phyloP scores from a whole-genome alignment of 768 basidiomycete species.

The Astraeus odoratus region DNA sequence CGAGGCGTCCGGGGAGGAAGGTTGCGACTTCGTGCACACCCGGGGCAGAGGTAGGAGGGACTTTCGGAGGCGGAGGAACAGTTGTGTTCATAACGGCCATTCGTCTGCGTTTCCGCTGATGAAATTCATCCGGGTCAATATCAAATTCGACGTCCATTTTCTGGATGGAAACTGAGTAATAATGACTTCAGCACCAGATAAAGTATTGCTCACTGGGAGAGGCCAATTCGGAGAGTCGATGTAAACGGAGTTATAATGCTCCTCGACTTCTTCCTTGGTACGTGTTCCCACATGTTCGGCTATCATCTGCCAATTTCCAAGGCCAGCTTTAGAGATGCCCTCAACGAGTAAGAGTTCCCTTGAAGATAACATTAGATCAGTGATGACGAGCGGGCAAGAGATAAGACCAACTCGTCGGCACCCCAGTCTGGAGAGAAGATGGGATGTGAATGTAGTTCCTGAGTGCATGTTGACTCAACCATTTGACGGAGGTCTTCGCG shows the following conservation, averaged over 20 bases:
- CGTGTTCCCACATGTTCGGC: slow-evolving; percentile 92
- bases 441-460: slow-evolving; percentile 96
- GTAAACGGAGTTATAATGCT: slow-evolving; percentile 81
- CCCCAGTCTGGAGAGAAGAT: slow-evolving; percentile 96
- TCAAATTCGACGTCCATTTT: slow-evolving; percentile 55
- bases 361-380: slow-evolving; percentile 3
- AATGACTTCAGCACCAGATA: slow-evolving; percentile 8
- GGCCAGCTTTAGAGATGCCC: slow-evolving; percentile 77
- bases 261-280: slow-evolving; percentile 87
- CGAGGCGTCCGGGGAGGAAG: slow-evolving; percentile 93
- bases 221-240: slow-evolving; percentile 77
- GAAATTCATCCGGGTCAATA: slow-evolving; percentile 76
- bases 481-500: slow-evolving; percentile 2
- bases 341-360: slow-evolving; percentile 89
- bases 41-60: slow-evolving; percentile 81
- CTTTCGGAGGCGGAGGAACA: slow-evolving; percentile 52
- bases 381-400: background rate
- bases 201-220: slow-evolving; percentile 52
- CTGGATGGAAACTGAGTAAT: slow-evolving; percentile 12
- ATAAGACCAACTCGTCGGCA: slow-evolving; percentile 77
- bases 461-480: slow-evolving; percentile 2
- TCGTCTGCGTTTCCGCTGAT: slow-evolving; percentile 80
- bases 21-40: slow-evolving; percentile 88
- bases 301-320: slow-evolving; percentile 97
- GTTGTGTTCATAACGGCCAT: slow-evolving; percentile 73